Evolutionary conservation across 768 basidiomycete genomes (phyloP), one percentile per base, ranked within the genome.

Genomic region (Trametes gibbosa): DNA sequence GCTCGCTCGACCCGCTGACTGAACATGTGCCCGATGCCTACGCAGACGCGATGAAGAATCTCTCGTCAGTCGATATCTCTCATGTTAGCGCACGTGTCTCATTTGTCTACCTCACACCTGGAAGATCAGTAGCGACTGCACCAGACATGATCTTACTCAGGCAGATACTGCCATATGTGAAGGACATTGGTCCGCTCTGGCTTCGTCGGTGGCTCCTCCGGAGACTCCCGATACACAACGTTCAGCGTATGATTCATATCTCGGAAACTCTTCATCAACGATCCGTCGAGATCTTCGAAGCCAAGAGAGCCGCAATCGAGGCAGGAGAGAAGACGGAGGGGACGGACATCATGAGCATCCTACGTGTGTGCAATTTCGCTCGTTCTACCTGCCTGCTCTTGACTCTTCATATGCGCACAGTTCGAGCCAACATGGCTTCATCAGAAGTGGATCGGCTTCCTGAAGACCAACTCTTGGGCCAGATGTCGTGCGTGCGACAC

Each of bases 181-280:
- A 71, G 8, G 71, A 71, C 35, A 61, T 81, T 0, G 78, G 81
- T 0, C 61, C 77, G 4, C 65, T 79, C 1, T 66, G 65, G 21
- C 72, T 82, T 56, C 68, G 80, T 17, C 69, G 79, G 56, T 73
- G 68, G 58, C 37, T 82, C 39, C 76, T 79, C 7, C 76, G 78
- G 34, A 70, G 68, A 64, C 72, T 67, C 0, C 81, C 79, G 0
- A 64, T 73, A 53, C 54, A 63, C 41, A 69, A 70, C 0, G 67
- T 82, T 14, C 77, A 76, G 46, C 74, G 73, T 50, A 70, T 81
- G 16, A 74, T 75, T 53, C 63, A 69, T 5, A 79, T 81, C 65
- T 73, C 77, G 17, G 79, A 81, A 62, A 69, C 76, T 4, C 77
- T 82, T 76, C 71, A 81, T 49, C 62, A 72, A 45, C 74, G 74